Evolutionary conservation across 495 filamentous ascomycete species (phyloP).

Genomic region (Achaetomiella virescens): DNA sequence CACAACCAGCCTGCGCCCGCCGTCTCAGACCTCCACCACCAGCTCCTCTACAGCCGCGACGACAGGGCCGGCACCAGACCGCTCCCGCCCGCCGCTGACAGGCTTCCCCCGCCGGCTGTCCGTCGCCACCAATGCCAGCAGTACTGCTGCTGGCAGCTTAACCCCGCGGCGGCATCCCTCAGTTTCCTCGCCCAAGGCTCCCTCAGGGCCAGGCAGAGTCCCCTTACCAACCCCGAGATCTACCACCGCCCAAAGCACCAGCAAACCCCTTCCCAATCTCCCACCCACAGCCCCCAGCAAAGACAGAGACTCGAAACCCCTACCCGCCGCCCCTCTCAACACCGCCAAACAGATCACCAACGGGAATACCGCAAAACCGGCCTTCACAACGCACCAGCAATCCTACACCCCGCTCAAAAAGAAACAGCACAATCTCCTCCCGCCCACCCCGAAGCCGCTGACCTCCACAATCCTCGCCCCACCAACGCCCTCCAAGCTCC

Average conservation of each 20-base stretch:
- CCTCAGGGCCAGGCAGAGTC: neutral
- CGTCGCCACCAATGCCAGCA: neutral
- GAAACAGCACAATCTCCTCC: no score
- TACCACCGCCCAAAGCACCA: no score
- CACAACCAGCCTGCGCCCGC: slow-evolving; percentile 41
- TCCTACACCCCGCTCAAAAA: slow-evolving; percentile 64
- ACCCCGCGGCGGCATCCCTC: slow-evolving; percentile 2
- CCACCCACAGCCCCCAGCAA: no score
- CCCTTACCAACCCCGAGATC: neutral
- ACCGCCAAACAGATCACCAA: neutral
- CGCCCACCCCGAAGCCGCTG: slow-evolving; percentile 48
- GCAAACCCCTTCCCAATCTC: neutral
- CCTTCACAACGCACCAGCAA: slow-evolving; percentile 63
- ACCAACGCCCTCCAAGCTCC: slow-evolving; percentile 46
- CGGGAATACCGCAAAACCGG: slow-evolving; percentile 27
- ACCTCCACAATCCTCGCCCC: slow-evolving; percentile 48
- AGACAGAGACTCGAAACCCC: neutral
- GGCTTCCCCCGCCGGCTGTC: slow-evolving; percentile 2
- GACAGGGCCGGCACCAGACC: slow-evolving; percentile 17
- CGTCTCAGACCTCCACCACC: slow-evolving; percentile 23
- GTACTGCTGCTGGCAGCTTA: no score
- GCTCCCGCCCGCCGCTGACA: slow-evolving; percentile 15
- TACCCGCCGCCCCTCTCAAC: neutral
- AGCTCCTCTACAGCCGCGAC: slow-evolving; percentile 20
- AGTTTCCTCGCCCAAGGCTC: slow-evolving; percentile 3